Percentiles rank a stretch among this genome's conserved stretches.
Evolutionary conservation across 768 basidiomycete genomes (phyloP).

Genomic region (Auricularia cornea): DNA sequence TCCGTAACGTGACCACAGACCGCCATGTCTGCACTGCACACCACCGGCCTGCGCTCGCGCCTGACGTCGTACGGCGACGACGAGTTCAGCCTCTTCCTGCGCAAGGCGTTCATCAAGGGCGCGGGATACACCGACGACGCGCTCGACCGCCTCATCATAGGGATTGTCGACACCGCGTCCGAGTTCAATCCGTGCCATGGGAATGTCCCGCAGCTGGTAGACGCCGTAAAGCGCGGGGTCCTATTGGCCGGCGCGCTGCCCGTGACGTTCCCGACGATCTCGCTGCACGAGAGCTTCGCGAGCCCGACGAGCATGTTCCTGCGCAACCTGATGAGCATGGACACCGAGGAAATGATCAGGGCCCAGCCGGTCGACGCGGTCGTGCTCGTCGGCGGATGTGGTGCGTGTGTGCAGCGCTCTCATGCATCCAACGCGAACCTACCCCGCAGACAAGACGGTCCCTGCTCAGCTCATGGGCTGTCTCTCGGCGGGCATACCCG

Average conservation of each 20-base stretch:
- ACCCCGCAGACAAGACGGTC: slow-evolving; percentile 16
- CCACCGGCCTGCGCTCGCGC: slow-evolving; percentile 7
- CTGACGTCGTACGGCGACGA: slow-evolving; percentile 18
- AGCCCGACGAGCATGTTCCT: slow-evolving; percentile 3
- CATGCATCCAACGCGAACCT: slow-evolving; percentile 7
- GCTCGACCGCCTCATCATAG: slow-evolving; percentile 18
- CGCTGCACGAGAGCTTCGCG: slow-evolving; percentile 18
- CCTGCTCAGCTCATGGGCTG: slow-evolving; percentile 22
- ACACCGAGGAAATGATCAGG: slow-evolving; percentile 20
- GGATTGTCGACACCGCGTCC: slow-evolving; percentile 18
- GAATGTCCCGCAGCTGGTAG: slow-evolving; percentile 13
- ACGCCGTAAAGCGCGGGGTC: slow-evolving; percentile 18
- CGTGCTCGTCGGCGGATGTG: slow-evolving; percentile 14
- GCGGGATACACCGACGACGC: slow-evolving; percentile 21
- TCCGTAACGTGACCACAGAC: too few species aligned
- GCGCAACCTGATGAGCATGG: slow-evolving; percentile 16
- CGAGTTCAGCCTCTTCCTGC: slow-evolving; percentile 19
- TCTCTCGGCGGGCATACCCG: slow-evolving; percentile 16
- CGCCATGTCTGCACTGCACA: not conserved
- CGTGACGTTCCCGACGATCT: slow-evolving; percentile 17
- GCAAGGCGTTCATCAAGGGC: slow-evolving; percentile 23
- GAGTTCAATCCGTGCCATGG: slow-evolving; percentile 21
- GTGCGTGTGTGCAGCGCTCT: not conserved
- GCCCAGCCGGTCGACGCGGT: slow-evolving; percentile 21
- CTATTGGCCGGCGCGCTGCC: slow-evolving; percentile 16